Evolutionary conservation across 495 filamentous ascomycete species (phyloP).

Genomic region (Penicillium egyptiacum): DNA sequence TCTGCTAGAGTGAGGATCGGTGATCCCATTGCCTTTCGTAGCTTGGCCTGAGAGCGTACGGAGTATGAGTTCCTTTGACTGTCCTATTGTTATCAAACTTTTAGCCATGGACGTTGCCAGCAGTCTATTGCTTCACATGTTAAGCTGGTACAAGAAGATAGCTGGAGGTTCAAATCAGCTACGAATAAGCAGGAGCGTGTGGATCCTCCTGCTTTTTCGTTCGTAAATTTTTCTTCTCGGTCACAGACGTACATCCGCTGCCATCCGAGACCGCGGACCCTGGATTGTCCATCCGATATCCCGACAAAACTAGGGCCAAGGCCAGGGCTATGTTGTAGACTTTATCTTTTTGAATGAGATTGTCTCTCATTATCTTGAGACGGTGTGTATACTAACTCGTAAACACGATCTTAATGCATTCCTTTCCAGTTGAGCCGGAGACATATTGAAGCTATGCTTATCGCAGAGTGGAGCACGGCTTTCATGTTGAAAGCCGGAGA

Average conservation of each 20-base stretch:
- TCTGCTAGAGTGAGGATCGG: neutral
- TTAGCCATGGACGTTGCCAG: neutral
- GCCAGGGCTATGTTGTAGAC: neutral
- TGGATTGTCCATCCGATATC: neutral
- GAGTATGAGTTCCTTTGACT: neutral
- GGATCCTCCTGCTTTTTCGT: neutral
- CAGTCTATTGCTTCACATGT: neutral
- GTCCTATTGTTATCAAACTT: too few relatives aligned
- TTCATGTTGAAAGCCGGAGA: neutral
- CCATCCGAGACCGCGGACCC: constrained; percentile 5
- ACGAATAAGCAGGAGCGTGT: neutral
- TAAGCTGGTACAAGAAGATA: neutral
- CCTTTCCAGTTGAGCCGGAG: neutral
- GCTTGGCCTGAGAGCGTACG: neutral
- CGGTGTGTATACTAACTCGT: neutral
- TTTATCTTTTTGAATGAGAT: neutral
- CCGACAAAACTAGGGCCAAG: neutral
- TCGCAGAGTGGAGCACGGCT: neutral
- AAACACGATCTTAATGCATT: neutral
- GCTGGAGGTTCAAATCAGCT: neutral
- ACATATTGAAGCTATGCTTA: neutral
- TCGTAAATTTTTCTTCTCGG: neutral
- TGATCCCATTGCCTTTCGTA: neutral
- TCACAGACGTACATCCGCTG: constrained; percentile 3
- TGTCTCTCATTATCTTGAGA: neutral